Percentiles rank a stretch among this genome's conserved stretches.
phyloP scores from a whole-genome alignment of 768 basidiomycete species.

The Grammothele lineata region DNA sequence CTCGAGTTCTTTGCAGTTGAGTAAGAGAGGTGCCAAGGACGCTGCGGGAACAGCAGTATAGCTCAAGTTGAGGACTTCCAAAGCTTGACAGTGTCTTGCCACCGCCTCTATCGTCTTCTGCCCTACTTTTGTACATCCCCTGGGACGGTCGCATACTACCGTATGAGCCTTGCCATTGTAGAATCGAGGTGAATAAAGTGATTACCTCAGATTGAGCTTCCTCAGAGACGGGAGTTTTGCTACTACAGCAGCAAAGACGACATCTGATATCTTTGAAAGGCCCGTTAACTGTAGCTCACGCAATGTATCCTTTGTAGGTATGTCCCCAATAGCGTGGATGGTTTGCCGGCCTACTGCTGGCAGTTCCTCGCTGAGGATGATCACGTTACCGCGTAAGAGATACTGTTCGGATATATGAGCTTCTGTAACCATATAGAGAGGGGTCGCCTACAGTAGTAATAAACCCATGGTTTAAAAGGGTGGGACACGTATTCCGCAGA shows the following conservation, averaged over 20 bases:
- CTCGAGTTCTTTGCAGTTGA: constrained; percentile 38
- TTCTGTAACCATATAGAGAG: neutral
- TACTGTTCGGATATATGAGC: constrained; percentile 33
- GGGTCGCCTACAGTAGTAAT: constrained; percentile 46
- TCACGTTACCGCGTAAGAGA: constrained; percentile 51
- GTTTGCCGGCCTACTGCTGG: constrained; percentile 52
- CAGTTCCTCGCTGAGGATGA: constrained; percentile 44
- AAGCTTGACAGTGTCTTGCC: constrained; percentile 36
- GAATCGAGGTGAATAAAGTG: neutral
- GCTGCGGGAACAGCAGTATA: constrained; percentile 52
- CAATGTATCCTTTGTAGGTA: constrained; percentile 25
- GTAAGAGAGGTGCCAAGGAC: constrained; percentile 42
- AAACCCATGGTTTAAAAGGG: constrained; percentile 47
- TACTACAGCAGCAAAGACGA: constrained; percentile 47
- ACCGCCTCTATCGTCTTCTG: constrained; percentile 42
- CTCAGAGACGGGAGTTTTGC: constrained; percentile 39
- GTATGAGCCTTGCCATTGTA: no score
- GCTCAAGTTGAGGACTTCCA: constrained; percentile 53
- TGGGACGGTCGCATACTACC: no score
- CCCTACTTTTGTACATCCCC: constrained; percentile 58
- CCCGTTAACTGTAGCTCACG: constrained; percentile 47
- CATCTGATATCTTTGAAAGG: constrained; percentile 50
- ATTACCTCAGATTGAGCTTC: constrained; percentile 51
- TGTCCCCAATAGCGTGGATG: constrained; percentile 37
- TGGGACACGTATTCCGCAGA: constrained; percentile 46